A percentile compares a stretch with the other conserved stretches of the same genome.
These are phyloP conservation scores for Macrolepiota albuminosa DNA, from an alignment of 768 basidiomycete species.

Conservation along the genomic window DNA sequence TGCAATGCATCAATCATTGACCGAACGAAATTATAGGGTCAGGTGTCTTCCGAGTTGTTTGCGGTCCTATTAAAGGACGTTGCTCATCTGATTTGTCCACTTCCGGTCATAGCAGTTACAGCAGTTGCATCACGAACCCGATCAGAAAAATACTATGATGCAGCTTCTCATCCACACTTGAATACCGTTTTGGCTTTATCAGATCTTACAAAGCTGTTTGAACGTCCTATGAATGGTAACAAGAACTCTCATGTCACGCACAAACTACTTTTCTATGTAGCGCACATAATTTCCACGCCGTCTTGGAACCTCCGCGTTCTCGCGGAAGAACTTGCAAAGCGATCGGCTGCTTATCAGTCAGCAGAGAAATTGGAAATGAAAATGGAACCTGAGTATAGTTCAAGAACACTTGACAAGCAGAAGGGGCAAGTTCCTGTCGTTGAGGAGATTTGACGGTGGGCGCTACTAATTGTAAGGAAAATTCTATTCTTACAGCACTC, in stretches of 20 bases:
- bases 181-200: constrained; percentile 47
- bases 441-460: constrained; percentile 8
- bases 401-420: neutral
- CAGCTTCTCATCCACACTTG: constrained; percentile 33
- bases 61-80: constrained; percentile 54
- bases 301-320: constrained; percentile 33
- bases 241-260: constrained; percentile 39
- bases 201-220: constrained; percentile 46
- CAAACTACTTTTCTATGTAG: constrained; percentile 70
- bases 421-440: constrained; percentile 2
- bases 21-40: constrained; percentile 21
- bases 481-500: neutral
- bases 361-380: neutral
- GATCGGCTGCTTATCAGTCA: constrained; percentile 19
- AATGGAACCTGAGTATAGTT: neutral
- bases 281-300: constrained; percentile 51
- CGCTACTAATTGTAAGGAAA: neutral
- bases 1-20: neutral
- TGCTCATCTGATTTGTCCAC: constrained; percentile 47
- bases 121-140: constrained; percentile 13
- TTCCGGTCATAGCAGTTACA: constrained; percentile 26
- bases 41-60: constrained; percentile 38
- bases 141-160: constrained; percentile 19
- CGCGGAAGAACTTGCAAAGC: constrained; percentile 34
- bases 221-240: neutral